Evolutionary conservation across 805 yeast species (phyloP), one percentile per base, ranked within the genome.

Genomic region (Starmerella cellae): DNA sequence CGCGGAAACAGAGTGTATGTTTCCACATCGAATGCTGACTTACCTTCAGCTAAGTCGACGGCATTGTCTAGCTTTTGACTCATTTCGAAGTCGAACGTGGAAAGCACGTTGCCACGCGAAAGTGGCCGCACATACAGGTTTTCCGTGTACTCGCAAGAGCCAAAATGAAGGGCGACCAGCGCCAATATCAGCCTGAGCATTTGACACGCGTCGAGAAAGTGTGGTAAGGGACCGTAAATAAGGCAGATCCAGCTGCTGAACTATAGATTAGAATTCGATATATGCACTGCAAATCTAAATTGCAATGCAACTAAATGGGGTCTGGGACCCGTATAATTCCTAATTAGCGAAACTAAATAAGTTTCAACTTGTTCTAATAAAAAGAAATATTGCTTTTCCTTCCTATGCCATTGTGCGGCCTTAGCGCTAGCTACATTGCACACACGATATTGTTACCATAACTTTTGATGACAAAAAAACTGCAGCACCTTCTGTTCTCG

Each of bases 21-120:
- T 16, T 8, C n/a, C 22, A 36, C 32, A 31, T 58, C 55, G 8
- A 39, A 33, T 33, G 46, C 42, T 5, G 22, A 35, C 21, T 35
- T 37, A 11, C 27, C 16, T 3, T 32, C 26, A 22, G 13, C 36
- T n/a, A 33, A 35, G 13, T 27, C 38, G 5, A 24, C 28, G 23
- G 19, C 38, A n/a, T 33, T 33, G 17, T 28, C 39, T 4, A 27
- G 27, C 9, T 42, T 31, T 37, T 50, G 54, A 17, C 42, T 30
- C 39, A 44, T 41, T 41, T 46, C 66, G 62, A 87, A 87, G 28
- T 70, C 63, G 60, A 88, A 87, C 4, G 85, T 73, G 0, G 87
- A 69, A 48, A 82, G 62, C 16, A 84, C 55, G 52, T 71, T 71
- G 59, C 82, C 81, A 37, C 77, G 69, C n/a, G 87, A 76, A 39